A percentile compares a stretch with the other conserved stretches of the same genome.
phyloP scores from a whole-genome alignment of 2,329 filamentous ascomycete genomes.

The Pestalotiopsis sp. region DNA sequence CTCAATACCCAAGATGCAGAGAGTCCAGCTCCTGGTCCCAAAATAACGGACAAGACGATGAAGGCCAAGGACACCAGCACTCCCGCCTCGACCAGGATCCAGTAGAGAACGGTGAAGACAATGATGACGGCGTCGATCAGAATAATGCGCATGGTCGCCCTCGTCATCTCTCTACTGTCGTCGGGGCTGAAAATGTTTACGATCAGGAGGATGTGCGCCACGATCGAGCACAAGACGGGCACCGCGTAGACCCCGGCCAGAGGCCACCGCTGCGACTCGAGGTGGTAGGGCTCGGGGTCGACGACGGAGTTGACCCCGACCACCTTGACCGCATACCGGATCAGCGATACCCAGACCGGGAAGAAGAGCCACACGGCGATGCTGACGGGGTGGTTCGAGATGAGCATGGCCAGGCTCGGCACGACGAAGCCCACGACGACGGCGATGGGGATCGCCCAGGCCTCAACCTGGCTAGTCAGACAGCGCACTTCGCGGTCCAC shows the following conservation, averaged over 20 bases:
- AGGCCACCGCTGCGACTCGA: conserved; percentile 43
- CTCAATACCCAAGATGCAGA: conserved; percentile 27
- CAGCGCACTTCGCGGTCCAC: conserved; percentile 37
- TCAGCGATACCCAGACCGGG: conserved; percentile 48
- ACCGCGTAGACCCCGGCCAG: conserved; percentile 46
- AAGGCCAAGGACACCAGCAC: conserved; percentile 35
- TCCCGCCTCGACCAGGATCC: conserved; percentile 54
- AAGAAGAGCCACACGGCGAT: conserved; percentile 55
- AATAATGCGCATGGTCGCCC: conserved; percentile 46
- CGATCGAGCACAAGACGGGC: conserved; percentile 45
- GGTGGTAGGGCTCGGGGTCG: conserved; percentile 38
- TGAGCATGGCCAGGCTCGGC: conserved; percentile 50
- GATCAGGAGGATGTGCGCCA: conserved; percentile 45
- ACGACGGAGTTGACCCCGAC: conserved; percentile 24
- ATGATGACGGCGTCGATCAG: conserved; percentile 50
- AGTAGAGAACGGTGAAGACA: conserved; percentile 52
- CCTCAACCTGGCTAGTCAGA: conserved; percentile 49
- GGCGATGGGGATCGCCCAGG: conserved; percentile 56
- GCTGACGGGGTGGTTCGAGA: conserved; percentile 36
- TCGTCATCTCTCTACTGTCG: conserved; percentile 53
- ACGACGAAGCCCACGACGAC: conserved; percentile 50
- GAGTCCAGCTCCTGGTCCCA: conserved; percentile 40
- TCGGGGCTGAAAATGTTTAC: conserved; percentile 42
- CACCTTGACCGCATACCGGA: conserved; percentile 39
- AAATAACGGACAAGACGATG: conserved; percentile 26